Evolutionary conservation across 1,284 basidiomycete genomes (phyloP).

Genomic region (Ceratobasidium sp.): DNA sequence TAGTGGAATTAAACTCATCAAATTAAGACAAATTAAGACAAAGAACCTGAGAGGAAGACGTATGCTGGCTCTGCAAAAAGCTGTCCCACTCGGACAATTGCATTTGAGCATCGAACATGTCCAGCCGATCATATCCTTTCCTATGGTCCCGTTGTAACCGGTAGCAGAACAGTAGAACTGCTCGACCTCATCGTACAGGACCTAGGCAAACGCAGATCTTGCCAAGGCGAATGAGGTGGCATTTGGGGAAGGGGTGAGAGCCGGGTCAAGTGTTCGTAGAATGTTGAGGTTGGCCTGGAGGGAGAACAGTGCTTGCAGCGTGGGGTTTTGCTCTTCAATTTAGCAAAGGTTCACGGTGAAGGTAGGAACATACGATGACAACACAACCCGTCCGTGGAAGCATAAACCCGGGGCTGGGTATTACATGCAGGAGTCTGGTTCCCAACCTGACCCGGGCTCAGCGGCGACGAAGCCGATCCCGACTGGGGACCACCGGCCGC

Average conservation of each 20-base stretch:
- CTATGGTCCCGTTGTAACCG: conserved; percentile 73
- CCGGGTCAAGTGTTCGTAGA: conserved; percentile 77
- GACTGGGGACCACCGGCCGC: conserved; percentile 55
- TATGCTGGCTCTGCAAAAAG: conserved; percentile 77
- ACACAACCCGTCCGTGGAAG: conserved; percentile 81
- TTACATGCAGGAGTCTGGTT: conserved; percentile 78
- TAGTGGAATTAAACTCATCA: conserved; percentile 42
- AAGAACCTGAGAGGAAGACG: conserved; percentile 40
- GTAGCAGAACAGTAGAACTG: conserved; percentile 85
- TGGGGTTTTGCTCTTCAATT: conserved; percentile 61
- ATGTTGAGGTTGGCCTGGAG: conserved; percentile 77
- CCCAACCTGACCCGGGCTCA: conserved; percentile 55
- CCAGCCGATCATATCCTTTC: conserved; percentile 66
- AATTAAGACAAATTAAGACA: neutral
- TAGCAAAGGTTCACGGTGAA: conserved; percentile 14
- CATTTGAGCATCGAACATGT: conserved; percentile 79
- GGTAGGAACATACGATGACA: conserved; percentile 69
- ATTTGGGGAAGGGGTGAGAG: conserved; percentile 75
- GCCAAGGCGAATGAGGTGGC: conserved; percentile 71
- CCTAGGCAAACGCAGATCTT: conserved; percentile 75
- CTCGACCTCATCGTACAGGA: conserved; percentile 87
- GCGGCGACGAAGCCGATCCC: conserved; percentile 53
- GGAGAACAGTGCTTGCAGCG: conserved; percentile 80
- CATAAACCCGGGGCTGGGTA: conserved; percentile 69
- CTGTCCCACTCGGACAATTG: conserved; percentile 74